Conservation (phyloP, 192 early-diverging fungal genomes). For the Podila minutissima region DNA sequence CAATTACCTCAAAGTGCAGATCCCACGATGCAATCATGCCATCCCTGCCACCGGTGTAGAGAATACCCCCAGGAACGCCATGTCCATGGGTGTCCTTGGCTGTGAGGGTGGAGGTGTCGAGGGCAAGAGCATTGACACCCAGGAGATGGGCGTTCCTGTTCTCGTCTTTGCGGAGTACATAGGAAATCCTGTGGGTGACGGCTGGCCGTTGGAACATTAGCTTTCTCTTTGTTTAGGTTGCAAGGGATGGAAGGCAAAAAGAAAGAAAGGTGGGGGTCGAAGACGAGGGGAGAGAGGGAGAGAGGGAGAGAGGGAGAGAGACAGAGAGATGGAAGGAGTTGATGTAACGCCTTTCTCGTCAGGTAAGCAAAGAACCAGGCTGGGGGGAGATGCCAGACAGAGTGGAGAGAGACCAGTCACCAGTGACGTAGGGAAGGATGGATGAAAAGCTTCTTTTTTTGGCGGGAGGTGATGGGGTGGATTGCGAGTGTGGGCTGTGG, state of each 20-base stretch:
- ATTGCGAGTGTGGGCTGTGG: too few species aligned
- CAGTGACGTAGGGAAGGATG: too few species aligned
- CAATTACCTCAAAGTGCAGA: slow-evolving; percentile 62
- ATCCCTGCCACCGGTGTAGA: slow-evolving; percentile 93
- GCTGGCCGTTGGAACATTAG: slow-evolving; percentile 49
- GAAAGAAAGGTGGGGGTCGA: not conserved
- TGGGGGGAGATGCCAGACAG: too few species aligned
- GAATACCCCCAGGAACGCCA: slow-evolving; percentile 64
- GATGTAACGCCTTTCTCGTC: too few species aligned
- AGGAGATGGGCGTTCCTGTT: slow-evolving; percentile 75
- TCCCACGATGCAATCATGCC: slow-evolving; percentile 90
- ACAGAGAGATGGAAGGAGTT: not conserved
- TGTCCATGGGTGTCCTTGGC: slow-evolving; percentile 10
- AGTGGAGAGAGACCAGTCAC: too few species aligned
- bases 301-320: not conserved
- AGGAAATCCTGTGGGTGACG: slow-evolving; percentile 60
- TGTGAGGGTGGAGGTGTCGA: slow-evolving; percentile 61
- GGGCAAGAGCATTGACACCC: slow-evolving; percentile 88
- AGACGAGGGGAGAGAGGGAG: not conserved
- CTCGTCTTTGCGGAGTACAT: slow-evolving; percentile 65
- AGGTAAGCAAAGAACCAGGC: too few species aligned
- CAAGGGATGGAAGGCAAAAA: not conserved
- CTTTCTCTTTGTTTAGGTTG: not conserved
- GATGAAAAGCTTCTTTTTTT: too few species aligned
- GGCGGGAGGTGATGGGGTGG: too few species aligned